Conservation (phyloP, 768 basidiomycete genomes). For the Coprinopsis sp. region DNA sequence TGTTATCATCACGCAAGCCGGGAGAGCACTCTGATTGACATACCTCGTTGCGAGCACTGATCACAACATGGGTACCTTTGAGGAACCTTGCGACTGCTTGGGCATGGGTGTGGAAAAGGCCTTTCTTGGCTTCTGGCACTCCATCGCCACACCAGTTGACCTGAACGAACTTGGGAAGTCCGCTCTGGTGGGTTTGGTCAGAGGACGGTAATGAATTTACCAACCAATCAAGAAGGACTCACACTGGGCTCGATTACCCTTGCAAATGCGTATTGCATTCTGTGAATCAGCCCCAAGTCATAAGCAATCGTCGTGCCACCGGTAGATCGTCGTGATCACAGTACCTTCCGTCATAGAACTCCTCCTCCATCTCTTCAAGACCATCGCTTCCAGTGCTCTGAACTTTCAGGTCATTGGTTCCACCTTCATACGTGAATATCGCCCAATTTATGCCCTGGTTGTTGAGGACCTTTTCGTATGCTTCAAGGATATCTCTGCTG, state of each 20-base stretch:
- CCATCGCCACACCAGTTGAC: conserved; percentile 98
- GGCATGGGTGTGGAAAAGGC: conserved; percentile 87
- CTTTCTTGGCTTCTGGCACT: conserved; percentile 89
- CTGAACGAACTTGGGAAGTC: conserved; percentile 88
- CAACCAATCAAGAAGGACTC: conserved; percentile 19
- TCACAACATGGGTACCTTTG: conserved; percentile 78
- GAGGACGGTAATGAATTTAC: conserved; percentile 2
- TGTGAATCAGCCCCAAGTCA: conserved; percentile 31
- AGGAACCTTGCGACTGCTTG: conserved; percentile 75
- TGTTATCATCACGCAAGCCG: conserved; percentile 3
- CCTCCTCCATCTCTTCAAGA: conserved; percentile 86
- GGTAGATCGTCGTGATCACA: conserved; percentile 11
- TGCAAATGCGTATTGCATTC: conserved; percentile 92
- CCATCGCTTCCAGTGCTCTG: conserved; percentile 85
- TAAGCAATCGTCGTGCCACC: conserved; percentile 9
- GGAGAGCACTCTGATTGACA: conserved; percentile 15
- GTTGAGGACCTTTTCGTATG: conserved; percentile 73
- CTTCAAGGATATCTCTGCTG: conserved; percentile 62
- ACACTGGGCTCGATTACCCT: conserved; percentile 85
- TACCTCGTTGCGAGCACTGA: conserved; percentile 85
- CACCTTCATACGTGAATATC: conserved; percentile 75
- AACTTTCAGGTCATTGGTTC: conserved; percentile 82
- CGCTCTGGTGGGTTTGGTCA: conserved; percentile 45
- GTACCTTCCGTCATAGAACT: conserved; percentile 90
- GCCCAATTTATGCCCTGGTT: conserved; percentile 69